These are phyloP conservation scores for Meyerozyma elateridarum DNA, from an alignment of 1,139 yeast genomes.

Conservation along the genomic window DNA sequence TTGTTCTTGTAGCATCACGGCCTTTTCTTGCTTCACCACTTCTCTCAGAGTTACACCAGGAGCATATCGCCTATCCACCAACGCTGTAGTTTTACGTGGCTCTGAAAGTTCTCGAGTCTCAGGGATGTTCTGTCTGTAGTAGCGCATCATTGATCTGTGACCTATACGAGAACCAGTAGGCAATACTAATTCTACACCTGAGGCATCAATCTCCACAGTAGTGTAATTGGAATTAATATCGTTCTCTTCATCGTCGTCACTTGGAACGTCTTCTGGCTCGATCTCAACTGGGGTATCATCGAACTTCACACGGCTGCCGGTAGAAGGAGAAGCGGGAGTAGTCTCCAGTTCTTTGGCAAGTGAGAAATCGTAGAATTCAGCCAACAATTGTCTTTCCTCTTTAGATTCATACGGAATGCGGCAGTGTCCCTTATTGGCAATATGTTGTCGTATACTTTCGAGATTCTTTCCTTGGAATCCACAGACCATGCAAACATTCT, in stretches of 20 bases:
- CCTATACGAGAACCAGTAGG: conserved; percentile 49
- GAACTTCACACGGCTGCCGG: neutral
- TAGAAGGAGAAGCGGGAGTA: too few relatives aligned
- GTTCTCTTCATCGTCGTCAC: conserved; percentile 7
- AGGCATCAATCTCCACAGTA: conserved; percentile 31
- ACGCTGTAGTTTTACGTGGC: conserved; percentile 30
- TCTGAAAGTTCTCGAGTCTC: conserved; percentile 24
- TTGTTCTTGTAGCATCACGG: conserved; percentile 22
- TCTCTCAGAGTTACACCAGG: conserved; percentile 33
- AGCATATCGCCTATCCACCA: conserved; percentile 37
- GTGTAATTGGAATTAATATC: conserved; percentile 25
- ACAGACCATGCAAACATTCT: conserved; percentile 49
- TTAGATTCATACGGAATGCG: conserved; percentile 48
- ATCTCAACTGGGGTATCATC: conserved; percentile 2
- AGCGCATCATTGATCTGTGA: conserved; percentile 43
- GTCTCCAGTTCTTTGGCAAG: conserved; percentile 13
- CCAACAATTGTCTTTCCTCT: conserved; percentile 35
- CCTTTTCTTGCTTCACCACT: conserved; percentile 33
- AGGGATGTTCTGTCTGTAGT: conserved; percentile 37
- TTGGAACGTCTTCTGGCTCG: neutral
- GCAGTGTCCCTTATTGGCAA: conserved; percentile 50
- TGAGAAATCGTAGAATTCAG: conserved; percentile 41
- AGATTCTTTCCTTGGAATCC: conserved; percentile 48
- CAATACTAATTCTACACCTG: conserved; percentile 39
- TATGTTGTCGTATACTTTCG: conserved; percentile 50